A percentile compares a stretch with the other conserved stretches of the same genome.
These are phyloP conservation scores for Fagus crenata DNA, from an alignment of 306 rosid species.

Conservation along the genomic window DNA sequence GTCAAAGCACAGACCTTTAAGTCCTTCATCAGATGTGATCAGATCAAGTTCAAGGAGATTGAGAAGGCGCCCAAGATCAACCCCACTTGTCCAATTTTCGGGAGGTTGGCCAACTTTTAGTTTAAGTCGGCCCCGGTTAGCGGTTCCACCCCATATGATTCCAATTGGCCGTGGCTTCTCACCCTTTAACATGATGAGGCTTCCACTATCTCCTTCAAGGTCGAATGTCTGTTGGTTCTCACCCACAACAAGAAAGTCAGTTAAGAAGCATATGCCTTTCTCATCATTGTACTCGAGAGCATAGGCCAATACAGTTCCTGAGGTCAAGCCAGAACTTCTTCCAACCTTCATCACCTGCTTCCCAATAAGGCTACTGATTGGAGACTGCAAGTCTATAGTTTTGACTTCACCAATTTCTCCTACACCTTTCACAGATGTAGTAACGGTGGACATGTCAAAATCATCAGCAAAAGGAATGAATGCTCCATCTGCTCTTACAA, in stretches of 20 bases:
- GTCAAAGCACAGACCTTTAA: slow-evolving; percentile 63
- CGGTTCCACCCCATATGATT: slow-evolving; percentile 99
- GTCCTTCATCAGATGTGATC: slow-evolving; percentile 86
- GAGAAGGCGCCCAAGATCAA: slow-evolving; percentile 95
- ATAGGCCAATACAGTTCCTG: slow-evolving; percentile 92
- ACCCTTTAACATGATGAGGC: slow-evolving; percentile 89
- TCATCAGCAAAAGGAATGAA: slow-evolving; percentile 98
- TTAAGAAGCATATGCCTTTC: slow-evolving; percentile 97
- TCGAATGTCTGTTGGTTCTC: slow-evolving; percentile 98
- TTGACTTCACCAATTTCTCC: slow-evolving; percentile 85
- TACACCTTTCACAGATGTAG: slow-evolving; percentile 81
- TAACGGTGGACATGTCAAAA: slow-evolving; percentile 89
- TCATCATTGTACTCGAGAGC: slow-evolving; percentile 97
- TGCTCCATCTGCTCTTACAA: slow-evolving; percentile 97
- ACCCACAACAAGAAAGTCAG: slow-evolving; percentile 97
- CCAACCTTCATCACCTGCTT: slow-evolving; percentile 97
- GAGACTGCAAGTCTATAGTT: slow-evolving; percentile 81
- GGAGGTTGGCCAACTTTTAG: slow-evolving; percentile 96
- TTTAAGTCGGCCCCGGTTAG: slow-evolving; percentile 95
- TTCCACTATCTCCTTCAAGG: slow-evolving; percentile 99
- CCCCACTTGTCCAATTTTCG: slow-evolving; percentile 99
- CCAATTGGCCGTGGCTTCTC: slow-evolving; percentile 89
- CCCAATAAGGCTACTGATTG: slow-evolving; percentile 85
- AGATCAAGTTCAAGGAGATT: slow-evolving; percentile 93
- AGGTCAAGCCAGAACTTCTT: slow-evolving; percentile 96